Percentiles rank a stretch among this genome's conserved stretches.
These are phyloP conservation scores for Cyanodermella asteris DNA, from an alignment of 2,329 filamentous ascomycete genomes.

Conservation along the genomic window DNA sequence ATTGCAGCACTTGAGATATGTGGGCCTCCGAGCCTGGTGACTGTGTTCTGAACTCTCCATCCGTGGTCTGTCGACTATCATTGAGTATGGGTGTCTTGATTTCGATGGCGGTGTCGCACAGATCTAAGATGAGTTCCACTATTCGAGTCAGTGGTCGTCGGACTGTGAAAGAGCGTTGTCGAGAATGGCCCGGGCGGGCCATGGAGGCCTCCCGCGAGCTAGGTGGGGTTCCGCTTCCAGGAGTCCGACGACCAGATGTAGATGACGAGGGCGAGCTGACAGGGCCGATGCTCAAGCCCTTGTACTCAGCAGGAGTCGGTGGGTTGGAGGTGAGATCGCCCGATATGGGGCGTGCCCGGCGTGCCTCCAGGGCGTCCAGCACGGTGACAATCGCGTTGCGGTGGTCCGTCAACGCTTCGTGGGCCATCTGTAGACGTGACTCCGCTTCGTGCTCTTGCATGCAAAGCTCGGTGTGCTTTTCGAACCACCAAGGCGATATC, in stretches of 20 bases:
- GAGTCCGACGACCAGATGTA: constrained; percentile 48
- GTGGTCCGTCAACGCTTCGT: constrained; percentile 80
- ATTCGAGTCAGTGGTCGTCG: constrained; percentile 77
- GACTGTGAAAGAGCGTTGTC: constrained; percentile 75
- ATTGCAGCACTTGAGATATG: constrained; percentile 83
- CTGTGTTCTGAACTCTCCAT: constrained; percentile 67
- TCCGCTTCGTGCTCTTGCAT: constrained; percentile 89
- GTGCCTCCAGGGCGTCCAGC: constrained; percentile 70
- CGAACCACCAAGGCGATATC: constrained; percentile 98
- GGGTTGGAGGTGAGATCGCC: constrained; percentile 22
- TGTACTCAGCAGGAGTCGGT: constrained; percentile 53
- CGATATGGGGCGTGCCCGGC: constrained; percentile 38
- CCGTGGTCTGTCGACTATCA: constrained; percentile 39
- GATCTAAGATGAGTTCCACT: constrained; percentile 79
- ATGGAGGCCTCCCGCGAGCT: constrained; percentile 46
- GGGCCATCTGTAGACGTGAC: constrained; percentile 91
- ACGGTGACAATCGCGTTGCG: constrained; percentile 88
- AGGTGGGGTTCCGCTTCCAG: constrained; percentile 36
- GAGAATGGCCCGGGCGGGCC: constrained; percentile 52
- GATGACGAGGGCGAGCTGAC: constrained; percentile 45
- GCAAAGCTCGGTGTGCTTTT: constrained; percentile 93
- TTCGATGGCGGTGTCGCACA: constrained; percentile 88
- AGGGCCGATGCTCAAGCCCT: constrained; percentile 64
- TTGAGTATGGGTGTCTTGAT: constrained; percentile 89
- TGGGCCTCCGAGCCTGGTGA: constrained; percentile 91